These are phyloP conservation scores for Solanum piurae DNA, from an alignment of 257 asterid genomes.

Conservation along the genomic window DNA sequence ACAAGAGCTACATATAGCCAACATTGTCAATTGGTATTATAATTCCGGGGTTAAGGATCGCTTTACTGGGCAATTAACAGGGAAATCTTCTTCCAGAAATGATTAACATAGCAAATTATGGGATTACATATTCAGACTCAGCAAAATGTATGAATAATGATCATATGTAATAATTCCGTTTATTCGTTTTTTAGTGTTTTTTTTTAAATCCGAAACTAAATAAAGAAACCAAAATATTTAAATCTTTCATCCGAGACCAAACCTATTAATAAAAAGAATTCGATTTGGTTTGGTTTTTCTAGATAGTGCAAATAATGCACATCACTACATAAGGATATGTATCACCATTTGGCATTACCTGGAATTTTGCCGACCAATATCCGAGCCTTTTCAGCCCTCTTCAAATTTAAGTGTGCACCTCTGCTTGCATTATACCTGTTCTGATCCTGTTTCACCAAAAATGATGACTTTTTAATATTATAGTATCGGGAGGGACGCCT, in stretches of 20 bases:
- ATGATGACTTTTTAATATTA: not conserved
- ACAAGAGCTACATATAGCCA: constrained; percentile 35
- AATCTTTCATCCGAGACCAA: not conserved
- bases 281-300: not conserved
- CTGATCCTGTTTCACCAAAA: constrained; percentile 44
- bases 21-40: not conserved
- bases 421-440: constrained; percentile 67
- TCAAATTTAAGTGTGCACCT: constrained; percentile 69
- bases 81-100: not conserved
- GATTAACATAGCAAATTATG: not conserved
- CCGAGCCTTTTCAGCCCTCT: constrained; percentile 76
- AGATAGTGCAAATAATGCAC: not conserved
- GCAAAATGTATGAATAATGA: not conserved
- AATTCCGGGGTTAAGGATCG: not conserved
- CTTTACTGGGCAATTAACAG: not conserved
- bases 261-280: not conserved
- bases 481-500: not conserved
- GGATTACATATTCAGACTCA: not conserved
- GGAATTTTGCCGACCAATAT: constrained; percentile 52
- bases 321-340: not conserved
- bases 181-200: not conserved
- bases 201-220: too few species aligned
- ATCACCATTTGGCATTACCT: constrained; percentile 18
- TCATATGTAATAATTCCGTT: not conserved
- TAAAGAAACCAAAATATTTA: too few species aligned